Conservation (phyloP, 176 grass and related monocot species). For the Aegilops umbellulata region DNA sequence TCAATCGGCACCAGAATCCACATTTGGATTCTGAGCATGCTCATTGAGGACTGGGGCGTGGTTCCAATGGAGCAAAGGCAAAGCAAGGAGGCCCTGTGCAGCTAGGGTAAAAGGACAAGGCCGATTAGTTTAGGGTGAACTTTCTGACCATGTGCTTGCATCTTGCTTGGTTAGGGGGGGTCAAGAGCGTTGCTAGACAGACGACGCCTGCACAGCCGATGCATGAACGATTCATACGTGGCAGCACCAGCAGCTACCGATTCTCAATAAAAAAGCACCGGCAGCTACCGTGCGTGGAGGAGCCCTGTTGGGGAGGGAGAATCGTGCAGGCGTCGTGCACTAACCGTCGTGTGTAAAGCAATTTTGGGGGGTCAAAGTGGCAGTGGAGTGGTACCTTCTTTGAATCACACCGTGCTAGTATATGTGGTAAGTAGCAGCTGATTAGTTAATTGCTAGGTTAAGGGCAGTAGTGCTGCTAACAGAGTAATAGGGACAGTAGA, state of each 20-base stretch:
- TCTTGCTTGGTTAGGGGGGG: constrained; percentile 19
- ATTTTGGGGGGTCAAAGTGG: constrained; percentile 33
- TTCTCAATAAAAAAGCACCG: too few relatives aligned
- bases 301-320: too few relatives aligned
- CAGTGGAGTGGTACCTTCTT: neutral
- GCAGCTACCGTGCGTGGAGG: too few relatives aligned
- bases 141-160: neutral
- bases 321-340: too few relatives aligned
- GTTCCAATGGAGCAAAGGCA: constrained; percentile 1
- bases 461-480: neutral
- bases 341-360: too few relatives aligned
- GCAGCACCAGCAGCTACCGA: too few relatives aligned
- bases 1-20: neutral
- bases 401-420: neutral
- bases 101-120: constrained; percentile 37
- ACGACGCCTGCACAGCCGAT: too few relatives aligned
- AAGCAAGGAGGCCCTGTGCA: neutral
- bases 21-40: constrained; percentile 28
- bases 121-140: constrained; percentile 20
- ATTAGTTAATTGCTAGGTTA: neutral
- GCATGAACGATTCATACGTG: too few relatives aligned
- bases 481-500: neutral
- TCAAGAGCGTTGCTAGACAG: too few relatives aligned
- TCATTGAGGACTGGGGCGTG: neutral
- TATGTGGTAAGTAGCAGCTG: neutral